Evolutionary conservation across 2,329 filamentous ascomycete species (phyloP).

Genomic region (Ophiostoma tasmaniense): DNA sequence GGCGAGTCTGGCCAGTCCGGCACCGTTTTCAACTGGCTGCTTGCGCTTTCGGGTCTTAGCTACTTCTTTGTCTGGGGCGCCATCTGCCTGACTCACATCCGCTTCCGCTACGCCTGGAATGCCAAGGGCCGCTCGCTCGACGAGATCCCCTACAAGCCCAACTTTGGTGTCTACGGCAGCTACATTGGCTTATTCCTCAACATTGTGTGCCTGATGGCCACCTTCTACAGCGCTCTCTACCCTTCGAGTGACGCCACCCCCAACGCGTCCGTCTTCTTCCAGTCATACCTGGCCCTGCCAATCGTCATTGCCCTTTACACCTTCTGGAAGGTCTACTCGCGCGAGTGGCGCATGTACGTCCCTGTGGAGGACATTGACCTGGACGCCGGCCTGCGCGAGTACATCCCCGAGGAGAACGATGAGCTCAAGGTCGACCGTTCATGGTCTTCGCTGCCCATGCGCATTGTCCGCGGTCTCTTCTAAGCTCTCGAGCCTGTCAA

Average conservation of each 20-base stretch:
- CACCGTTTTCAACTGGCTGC: constrained; percentile 54
- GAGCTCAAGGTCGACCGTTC: constrained; percentile 24
- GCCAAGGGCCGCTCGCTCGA: constrained; percentile 45
- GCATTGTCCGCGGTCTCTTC: constrained; percentile 30
- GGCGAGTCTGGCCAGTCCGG: constrained; percentile 35
- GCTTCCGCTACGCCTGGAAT: constrained; percentile 55
- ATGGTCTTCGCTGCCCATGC: constrained; percentile 30
- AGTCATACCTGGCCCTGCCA: constrained; percentile 46
- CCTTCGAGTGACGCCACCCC: constrained; percentile 29
- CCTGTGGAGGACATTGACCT: constrained; percentile 53
- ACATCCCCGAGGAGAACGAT: constrained; percentile 40
- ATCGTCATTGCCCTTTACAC: constrained; percentile 52
- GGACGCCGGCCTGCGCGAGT: constrained; percentile 46
- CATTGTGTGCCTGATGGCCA: constrained; percentile 58
- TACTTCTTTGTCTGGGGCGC: constrained; percentile 70
- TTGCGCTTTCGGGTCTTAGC: constrained; percentile 63
- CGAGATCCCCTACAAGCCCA: constrained; percentile 40
- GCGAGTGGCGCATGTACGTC: constrained; percentile 49
- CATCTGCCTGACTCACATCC: constrained; percentile 56
- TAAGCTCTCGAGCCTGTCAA: constrained; percentile 20
- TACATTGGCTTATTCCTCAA: constrained; percentile 61
- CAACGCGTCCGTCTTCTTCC: constrained; percentile 48
- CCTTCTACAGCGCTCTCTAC: constrained; percentile 61
- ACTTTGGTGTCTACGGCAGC: constrained; percentile 55
- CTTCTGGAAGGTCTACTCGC: constrained; percentile 52